phyloP scores from a whole-genome alignment of 2,329 filamentous ascomycete genomes.

The Teratosphaeria zuluensis region DNA sequence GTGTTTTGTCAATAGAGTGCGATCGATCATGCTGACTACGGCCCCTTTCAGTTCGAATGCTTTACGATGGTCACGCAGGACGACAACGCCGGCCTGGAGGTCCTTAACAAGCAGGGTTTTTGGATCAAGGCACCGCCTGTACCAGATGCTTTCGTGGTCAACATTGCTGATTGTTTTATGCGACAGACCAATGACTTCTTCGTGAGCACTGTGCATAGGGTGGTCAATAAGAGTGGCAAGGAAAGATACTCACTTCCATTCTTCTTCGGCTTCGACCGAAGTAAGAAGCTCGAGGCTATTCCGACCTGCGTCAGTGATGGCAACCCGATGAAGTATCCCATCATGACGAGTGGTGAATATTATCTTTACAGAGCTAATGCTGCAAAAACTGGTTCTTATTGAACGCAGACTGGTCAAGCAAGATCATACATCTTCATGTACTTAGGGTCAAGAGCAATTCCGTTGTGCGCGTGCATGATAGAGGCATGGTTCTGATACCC shows the following conservation, averaged over 20 bases:
- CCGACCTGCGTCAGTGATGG: slow-evolving; percentile 24
- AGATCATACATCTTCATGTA: too few relatives aligned
- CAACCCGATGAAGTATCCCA: slow-evolving; percentile 26
- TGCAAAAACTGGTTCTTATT: slow-evolving; percentile 4
- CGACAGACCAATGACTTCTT: slow-evolving; percentile 33
- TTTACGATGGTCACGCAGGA: slow-evolving; percentile 38
- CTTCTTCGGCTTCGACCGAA: slow-evolving; percentile 27
- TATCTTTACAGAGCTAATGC: slow-evolving; percentile 9
- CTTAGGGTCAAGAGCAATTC: too few relatives aligned
- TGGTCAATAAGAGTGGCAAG: slow-evolving; percentile 7
- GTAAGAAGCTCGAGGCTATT: slow-evolving; percentile 21
- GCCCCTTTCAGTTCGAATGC: slow-evolving; percentile 31
- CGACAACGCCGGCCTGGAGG: slow-evolving; percentile 32
- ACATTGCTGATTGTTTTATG: slow-evolving; percentile 43
- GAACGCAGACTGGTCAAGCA: neutral
- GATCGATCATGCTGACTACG: slow-evolving; percentile 18
- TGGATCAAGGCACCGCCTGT: slow-evolving; percentile 38
- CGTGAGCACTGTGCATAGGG: slow-evolving; percentile 8
- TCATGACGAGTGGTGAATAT: slow-evolving; percentile 28
- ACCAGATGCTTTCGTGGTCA: slow-evolving; percentile 38
- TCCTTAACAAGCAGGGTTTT: slow-evolving; percentile 28
- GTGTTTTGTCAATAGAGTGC: neutral
- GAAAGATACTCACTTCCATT: slow-evolving; percentile 21
- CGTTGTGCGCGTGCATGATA: too few relatives aligned
- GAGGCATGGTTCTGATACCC: too few relatives aligned